Percentiles rank a stretch among this genome's conserved stretches.
Evolutionary conservation across 2,329 filamentous ascomycete species (phyloP).

Genomic region (Blumeriella jaapii): DNA sequence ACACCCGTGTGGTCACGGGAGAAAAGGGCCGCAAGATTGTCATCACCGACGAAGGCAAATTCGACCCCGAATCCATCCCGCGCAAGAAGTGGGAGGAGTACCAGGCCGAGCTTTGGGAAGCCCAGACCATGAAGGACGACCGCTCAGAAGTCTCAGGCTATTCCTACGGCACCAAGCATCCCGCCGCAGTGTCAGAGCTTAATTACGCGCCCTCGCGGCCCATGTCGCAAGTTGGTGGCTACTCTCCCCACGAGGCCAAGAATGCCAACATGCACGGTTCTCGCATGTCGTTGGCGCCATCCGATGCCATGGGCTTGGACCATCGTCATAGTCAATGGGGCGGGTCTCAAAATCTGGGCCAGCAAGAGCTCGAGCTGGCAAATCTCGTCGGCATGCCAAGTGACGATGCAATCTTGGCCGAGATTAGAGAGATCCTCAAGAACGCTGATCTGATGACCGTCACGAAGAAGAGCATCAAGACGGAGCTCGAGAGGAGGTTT

Average conservation of each 20-base stretch:
- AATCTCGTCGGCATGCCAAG: constrained; percentile 64
- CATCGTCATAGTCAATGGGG: constrained; percentile 32
- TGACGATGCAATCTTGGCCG: constrained; percentile 80
- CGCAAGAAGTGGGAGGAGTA: constrained; percentile 99
- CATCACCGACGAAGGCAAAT: constrained; percentile 94
- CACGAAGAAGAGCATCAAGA: constrained; percentile 97
- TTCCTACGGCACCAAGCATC: constrained; percentile 82
- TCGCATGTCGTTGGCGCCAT: constrained; percentile 70
- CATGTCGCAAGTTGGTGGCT: constrained; percentile 30
- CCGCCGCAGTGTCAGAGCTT: constrained; percentile 53
- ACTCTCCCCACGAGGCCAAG: constrained; percentile 24
- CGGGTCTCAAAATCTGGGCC: constrained; percentile 40
- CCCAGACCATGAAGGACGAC: constrained; percentile 63
- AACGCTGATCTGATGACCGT: constrained; percentile 94
- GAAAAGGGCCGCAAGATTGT: constrained; percentile 88
- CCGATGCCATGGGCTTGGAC: constrained; percentile 43
- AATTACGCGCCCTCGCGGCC: constrained; percentile 45
- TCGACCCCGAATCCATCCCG: constrained; percentile 83
- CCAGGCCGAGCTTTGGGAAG: constrained; percentile 93
- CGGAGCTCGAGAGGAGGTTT: constrained; percentile 83
- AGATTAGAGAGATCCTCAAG: constrained; percentile 87
- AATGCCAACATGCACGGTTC: constrained; percentile 34
- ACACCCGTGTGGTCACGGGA: constrained; percentile 92
- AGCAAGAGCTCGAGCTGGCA: constrained; percentile 60
- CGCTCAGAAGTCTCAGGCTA: constrained; percentile 85